A percentile compares a stretch with the other conserved stretches of the same genome.
These are phyloP conservation scores for Calonectria naviculata DNA, from an alignment of 2,329 filamentous ascomycete genomes.

Conservation along the genomic window DNA sequence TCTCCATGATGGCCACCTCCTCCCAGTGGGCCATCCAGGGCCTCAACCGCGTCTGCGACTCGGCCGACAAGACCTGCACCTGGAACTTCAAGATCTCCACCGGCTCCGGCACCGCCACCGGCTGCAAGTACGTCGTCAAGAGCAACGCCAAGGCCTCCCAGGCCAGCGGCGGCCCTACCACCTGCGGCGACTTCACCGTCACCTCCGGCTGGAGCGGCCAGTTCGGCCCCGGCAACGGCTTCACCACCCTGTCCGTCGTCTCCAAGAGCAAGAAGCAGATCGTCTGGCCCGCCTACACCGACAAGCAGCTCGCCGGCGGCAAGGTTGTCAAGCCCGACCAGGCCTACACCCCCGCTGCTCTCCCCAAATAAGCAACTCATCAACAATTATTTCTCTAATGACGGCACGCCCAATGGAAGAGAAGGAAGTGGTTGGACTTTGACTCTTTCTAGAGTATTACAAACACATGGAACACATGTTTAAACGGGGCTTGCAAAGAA, in stretches of 20 bases:
- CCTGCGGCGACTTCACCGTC: slow-evolving; percentile 62
- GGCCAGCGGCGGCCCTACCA: slow-evolving; percentile 50
- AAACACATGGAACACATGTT: too few relatives aligned
- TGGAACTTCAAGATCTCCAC: slow-evolving; percentile 58
- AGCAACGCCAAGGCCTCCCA: slow-evolving; percentile 45
- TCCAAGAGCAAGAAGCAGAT: slow-evolving; percentile 57
- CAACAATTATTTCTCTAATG: neutral
- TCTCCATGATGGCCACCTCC: slow-evolving; percentile 53
- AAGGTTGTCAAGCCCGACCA: slow-evolving; percentile 60
- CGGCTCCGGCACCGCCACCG: slow-evolving; percentile 50
- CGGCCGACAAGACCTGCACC: slow-evolving; percentile 52
- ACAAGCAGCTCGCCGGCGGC: slow-evolving; percentile 58
- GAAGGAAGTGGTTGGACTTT: too few relatives aligned
- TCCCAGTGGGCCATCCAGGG: slow-evolving; percentile 56
- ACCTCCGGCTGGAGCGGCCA: slow-evolving; percentile 66
- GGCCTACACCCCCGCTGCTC: slow-evolving; percentile 52
- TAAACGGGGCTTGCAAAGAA: neutral
- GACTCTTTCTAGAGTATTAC: too few relatives aligned
- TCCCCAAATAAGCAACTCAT: slow-evolving; percentile 28
- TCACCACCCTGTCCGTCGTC: slow-evolving; percentile 64
- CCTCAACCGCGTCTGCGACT: slow-evolving; percentile 54
- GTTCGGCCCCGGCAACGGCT: slow-evolving; percentile 63
- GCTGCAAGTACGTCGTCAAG: slow-evolving; percentile 45
- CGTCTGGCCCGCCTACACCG: slow-evolving; percentile 64
- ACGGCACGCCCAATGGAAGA: neutral